Evolutionary conservation across 345 rosid genomes (phyloP).

Genomic region (Ceriops decandra): DNA sequence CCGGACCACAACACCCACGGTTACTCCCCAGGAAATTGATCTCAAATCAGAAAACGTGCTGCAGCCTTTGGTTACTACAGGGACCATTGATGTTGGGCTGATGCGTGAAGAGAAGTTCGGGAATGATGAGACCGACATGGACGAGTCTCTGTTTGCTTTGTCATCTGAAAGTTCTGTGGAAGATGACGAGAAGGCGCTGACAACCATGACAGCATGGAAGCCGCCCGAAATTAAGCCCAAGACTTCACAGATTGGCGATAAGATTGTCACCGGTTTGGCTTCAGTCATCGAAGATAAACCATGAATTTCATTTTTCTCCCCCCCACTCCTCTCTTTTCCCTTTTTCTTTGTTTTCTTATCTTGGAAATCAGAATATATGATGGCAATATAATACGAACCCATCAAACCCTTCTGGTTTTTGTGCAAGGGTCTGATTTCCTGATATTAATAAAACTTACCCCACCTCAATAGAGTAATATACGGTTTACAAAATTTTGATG

Average conservation of each 20-base stretch:
- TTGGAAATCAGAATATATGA: slow-evolving; percentile 17
- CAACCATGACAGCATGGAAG: slow-evolving; percentile 31
- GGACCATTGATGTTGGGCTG: neutral
- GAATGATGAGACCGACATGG: slow-evolving; percentile 8
- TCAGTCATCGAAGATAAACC: slow-evolving; percentile 39
- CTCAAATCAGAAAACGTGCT: neutral
- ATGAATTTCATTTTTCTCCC: slow-evolving; percentile 13
- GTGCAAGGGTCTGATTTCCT: slow-evolving; percentile 47
- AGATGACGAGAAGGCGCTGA: slow-evolving; percentile 20
- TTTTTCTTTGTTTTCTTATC: neutral
- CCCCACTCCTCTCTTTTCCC: neutral
- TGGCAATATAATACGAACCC: slow-evolving; percentile 11
- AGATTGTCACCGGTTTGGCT: slow-evolving; percentile 56
- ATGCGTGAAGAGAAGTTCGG: neutral
- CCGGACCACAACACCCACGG: slow-evolving; percentile 20
- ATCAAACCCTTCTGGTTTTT: slow-evolving; percentile 41
- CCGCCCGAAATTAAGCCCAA: slow-evolving; percentile 46
- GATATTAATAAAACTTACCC: slow-evolving; percentile 26
- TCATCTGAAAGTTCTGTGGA: slow-evolving; percentile 17
- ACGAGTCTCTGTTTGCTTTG: slow-evolving; percentile 10
- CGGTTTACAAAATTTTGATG: neutral
- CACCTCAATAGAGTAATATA: neutral
- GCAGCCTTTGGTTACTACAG: slow-evolving; percentile 1
- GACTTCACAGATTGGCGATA: slow-evolving; percentile 36
- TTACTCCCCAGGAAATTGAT: neutral